These are phyloP conservation scores for Trichophyton simii DNA, from an alignment of 2,329 filamentous ascomycete genomes.

Conservation along the genomic window DNA sequence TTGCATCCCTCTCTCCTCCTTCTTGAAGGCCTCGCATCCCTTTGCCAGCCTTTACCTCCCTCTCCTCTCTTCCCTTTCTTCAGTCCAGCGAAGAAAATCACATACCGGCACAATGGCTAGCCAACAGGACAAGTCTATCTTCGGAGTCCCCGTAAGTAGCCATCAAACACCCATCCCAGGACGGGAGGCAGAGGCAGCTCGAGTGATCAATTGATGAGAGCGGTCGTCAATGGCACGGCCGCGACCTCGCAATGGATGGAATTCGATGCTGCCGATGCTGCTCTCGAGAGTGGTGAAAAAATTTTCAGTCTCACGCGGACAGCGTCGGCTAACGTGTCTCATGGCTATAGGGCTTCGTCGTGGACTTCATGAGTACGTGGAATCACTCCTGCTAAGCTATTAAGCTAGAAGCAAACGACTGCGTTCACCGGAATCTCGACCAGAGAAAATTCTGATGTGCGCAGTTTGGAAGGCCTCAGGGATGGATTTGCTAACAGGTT, in stretches of 20 bases:
- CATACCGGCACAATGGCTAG: conserved; percentile 35
- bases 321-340: conserved; percentile 22
- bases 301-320: background rate
- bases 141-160: conserved; percentile 40
- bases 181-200: background rate
- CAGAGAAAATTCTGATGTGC: background rate
- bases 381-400: background rate
- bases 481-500: conserved; percentile 6
- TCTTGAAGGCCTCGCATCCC: conserved; percentile 3
- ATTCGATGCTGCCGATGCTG: conserved; percentile 6
- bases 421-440: background rate
- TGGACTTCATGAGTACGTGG: conserved; percentile 96
- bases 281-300: background rate
- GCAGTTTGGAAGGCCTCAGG: background rate
- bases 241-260: conserved; percentile 7
- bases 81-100: conserved; percentile 11
- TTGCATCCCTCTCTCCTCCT: conserved; percentile 22
- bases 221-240: background rate
- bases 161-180: background rate
- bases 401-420: background rate
- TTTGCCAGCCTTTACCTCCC: conserved; percentile 21
- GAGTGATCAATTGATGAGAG: background rate
- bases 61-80: conserved; percentile 26
- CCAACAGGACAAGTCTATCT: conserved; percentile 42
- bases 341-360: conserved; percentile 64